Evolutionary conservation across 805 yeast species (phyloP), one percentile per base, ranked within the genome.

Genomic region (Monosporozyma yasuniensis): DNA sequence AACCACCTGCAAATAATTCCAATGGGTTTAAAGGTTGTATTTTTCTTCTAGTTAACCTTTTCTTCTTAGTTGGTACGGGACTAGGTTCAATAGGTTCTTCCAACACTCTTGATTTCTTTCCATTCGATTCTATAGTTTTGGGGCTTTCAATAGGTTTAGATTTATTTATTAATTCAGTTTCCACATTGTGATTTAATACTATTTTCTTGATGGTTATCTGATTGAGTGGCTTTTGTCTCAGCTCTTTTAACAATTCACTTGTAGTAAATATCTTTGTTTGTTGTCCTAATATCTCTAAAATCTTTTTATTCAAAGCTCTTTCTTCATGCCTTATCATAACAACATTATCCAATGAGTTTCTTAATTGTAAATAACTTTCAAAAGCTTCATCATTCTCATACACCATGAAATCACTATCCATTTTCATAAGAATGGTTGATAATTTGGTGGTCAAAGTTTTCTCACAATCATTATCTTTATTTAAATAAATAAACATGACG

Each of bases 1-100:
- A 56, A 25, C 74, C 74, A 28, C 74, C 75, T 3, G 69, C 74
- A 57, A 71, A 71, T 53, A 65, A 69, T 28, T 61, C 61, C 38
- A 71, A 54, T 44, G 70, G 65, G 42, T 69, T 68, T 30, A 71
- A 53, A 1, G 72, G 65, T 50, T 67, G 54, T 1, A 71, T 60
- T 30, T 55, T 58, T n/a, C 54, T 51, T 30, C 65, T 53, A 38
- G 54, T 57, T 22, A 59, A 35, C 45, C 65, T 54, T 44, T 61
- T 49, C 21, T 50, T 52, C 49, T 62, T 64, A 9, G 42, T 16
- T 3, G 49, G 49, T 8, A 30, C n/a, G 10, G 49, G 39, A 37
- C 42, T 38, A 21, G 42, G 42, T 21, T 38, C 42, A 38, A 19
- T 38, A 2, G 42, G 42, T 14, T 38, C 42, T 38, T 38, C 42